Evolutionary conservation across 139 green algal genomes (phyloP).

Genomic region (Diplosphaera chodatii): DNA sequence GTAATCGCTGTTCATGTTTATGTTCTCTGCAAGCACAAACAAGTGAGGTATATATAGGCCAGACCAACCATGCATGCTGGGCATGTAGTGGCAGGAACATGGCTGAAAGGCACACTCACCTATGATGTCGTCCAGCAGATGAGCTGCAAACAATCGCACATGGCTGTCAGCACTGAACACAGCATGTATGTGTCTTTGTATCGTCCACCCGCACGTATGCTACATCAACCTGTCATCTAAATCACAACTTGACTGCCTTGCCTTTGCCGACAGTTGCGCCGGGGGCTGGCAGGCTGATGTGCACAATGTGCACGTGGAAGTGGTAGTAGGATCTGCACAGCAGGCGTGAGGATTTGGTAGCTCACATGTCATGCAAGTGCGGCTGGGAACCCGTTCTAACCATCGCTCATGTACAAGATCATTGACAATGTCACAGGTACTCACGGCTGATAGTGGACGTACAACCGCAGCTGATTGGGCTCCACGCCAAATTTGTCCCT

Average conservation of each 20-base stretch:
- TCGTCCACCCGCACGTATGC: no score
- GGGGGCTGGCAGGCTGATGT: slow-evolving; percentile 13
- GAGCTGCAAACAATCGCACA: slow-evolving; percentile 6
- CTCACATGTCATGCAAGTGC: no score
- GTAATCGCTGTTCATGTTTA: slow-evolving; percentile 27
- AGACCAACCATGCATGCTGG: no score
- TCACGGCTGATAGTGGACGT: slow-evolving; percentile 45
- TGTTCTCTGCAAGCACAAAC: slow-evolving; percentile 32
- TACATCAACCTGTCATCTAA: no score
- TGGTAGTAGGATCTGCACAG: slow-evolving; percentile 42
- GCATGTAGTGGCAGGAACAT: neutral
- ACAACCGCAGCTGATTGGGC: slow-evolving; percentile 22
- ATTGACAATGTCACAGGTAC: no score
- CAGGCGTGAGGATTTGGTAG: no score
- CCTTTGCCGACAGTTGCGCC: slow-evolving; percentile 16
- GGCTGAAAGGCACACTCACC: slow-evolving; percentile 22
- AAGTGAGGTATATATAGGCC: no score
- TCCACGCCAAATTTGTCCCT: slow-evolving; percentile 29
- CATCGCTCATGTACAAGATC: no score
- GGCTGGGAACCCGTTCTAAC: no score
- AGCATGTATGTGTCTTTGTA: no score
- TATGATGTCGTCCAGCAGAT: slow-evolving; percentile 52
- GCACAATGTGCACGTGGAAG: slow-evolving; percentile 43
- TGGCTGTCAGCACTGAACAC: neutral
- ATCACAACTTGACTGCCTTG: neutral